Conservation (phyloP, 2,329 filamentous ascomycete genomes). For the Atkinsonella hypoxylon region DNA sequence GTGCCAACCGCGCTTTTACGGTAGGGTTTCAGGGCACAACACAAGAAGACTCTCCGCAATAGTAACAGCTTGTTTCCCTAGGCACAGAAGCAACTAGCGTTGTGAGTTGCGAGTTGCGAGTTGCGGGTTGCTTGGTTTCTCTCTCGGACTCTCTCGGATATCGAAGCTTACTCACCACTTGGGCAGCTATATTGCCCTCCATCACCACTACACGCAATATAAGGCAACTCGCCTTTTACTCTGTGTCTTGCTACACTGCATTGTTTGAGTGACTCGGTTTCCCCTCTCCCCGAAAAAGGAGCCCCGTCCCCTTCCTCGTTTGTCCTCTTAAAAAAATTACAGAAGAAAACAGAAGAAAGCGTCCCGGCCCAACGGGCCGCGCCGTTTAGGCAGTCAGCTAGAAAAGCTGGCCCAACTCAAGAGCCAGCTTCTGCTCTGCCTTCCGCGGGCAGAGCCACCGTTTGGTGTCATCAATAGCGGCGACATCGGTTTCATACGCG, state of each 20-base stretch:
- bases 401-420: conserved; percentile 31
- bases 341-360: background rate
- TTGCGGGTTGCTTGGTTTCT: too few relatives aligned
- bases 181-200: background rate
- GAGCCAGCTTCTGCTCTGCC: conserved; percentile 29
- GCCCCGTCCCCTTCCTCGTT: conserved; percentile 2
- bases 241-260: conserved; percentile 11
- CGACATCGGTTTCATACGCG: conserved; percentile 17
- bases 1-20: too few relatives aligned
- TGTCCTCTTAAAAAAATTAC: background rate
- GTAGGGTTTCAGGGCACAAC: too few relatives aligned
- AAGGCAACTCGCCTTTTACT: conserved; percentile 1
- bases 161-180: background rate
- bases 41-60: too few relatives aligned
- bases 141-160: too few relatives aligned
- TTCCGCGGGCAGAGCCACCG: conserved; percentile 27
- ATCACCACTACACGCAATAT: conserved; percentile 2
- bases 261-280: conserved; percentile 9
- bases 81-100: background rate
- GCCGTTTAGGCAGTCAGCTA: conserved; percentile 13
- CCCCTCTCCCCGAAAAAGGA: background rate
- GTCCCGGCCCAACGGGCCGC: conserved; percentile 3
- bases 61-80: background rate
- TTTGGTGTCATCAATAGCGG: conserved; percentile 18
- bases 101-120: too few relatives aligned